Base-by-base conservation (phyloP, 352 stramenopile species). In the Globisporangium sylvaticum region DNA sequence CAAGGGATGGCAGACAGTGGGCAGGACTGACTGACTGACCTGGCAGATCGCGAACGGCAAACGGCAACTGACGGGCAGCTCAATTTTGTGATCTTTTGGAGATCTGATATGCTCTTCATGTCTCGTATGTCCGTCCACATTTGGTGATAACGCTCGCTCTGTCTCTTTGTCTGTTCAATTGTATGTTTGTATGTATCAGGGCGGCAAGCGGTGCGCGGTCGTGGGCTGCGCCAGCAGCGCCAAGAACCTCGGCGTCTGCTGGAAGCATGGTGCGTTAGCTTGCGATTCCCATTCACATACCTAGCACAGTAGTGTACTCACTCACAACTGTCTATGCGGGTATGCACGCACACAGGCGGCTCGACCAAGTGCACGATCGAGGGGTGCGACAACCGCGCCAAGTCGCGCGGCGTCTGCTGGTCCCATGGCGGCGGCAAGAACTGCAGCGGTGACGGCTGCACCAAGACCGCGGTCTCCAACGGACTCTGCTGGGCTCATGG, bases 401-500 rank as follows among this genome's bases (percentile, higher is more conserved):
- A 94, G 70, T 90, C 87, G 39, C 78, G 84, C 48, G 84, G 87
- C 10, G 75, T 92, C 46, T 92, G 87, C 61, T 94, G 84, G 87
- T 89, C 83, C 54, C 87, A 94, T 25, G 87, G 87, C 24, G 87
- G 87, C 72, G 86, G 85, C 75, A 67, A 72, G 68, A 90, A 88
- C 70, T 92, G 83, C 70, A 85, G 73, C 46, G 79, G 82, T 34
- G 72, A 78, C 22, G 74, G 70, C 34, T 94, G 85, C 68, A 69
- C 70, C 53, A 94, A 92, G 66, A 91, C 82, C 1, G 86, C 86
- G 46, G 80, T 94, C 22, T 91, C 82, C n/a, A 81, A 91, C 46
- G 86, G 84, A 39, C 72, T 90, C 53, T 94, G 86, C 66, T 94
- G 86, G 86, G 84, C 84, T 32, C 86, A 94, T 58, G 86, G 86